phyloP scores from a whole-genome alignment of 768 basidiomycete species.

The Pholiota molesta region DNA sequence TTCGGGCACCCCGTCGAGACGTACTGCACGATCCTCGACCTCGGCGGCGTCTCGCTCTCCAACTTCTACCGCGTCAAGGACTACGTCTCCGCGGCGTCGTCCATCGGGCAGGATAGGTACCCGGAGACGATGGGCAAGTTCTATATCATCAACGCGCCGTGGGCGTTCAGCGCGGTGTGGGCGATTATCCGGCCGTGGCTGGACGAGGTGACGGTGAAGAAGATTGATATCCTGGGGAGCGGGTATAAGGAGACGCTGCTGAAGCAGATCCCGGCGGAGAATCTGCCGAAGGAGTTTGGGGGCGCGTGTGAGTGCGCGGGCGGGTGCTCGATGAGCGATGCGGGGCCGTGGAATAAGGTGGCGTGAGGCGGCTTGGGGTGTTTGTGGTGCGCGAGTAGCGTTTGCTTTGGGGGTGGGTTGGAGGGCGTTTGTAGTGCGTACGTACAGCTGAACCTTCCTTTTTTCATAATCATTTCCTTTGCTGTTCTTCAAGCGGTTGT shows the following conservation, averaged over 20 bases:
- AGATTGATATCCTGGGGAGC: constrained; percentile 88
- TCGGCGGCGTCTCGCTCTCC: constrained; percentile 66
- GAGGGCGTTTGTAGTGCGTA: background rate
- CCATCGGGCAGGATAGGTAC: constrained; percentile 89
- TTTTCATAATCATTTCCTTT: too few relatives aligned
- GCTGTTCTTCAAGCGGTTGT: background rate
- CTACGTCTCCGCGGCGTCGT: constrained; percentile 76
- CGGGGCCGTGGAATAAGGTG: constrained; percentile 81
- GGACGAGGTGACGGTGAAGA: constrained; percentile 92
- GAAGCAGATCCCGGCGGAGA: constrained; percentile 81
- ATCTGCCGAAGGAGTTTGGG: constrained; percentile 85
- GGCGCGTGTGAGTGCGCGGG: constrained; percentile 77
- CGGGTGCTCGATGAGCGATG: constrained; percentile 88
- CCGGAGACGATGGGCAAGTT: constrained; percentile 97
- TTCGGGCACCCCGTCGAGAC: constrained; percentile 93
- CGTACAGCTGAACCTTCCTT: too few relatives aligned
- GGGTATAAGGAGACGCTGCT: constrained; percentile 76
- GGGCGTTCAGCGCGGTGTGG: constrained; percentile 91
- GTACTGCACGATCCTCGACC: constrained; percentile 96
- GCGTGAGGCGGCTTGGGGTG: background rate
- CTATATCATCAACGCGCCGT: constrained; percentile 98
- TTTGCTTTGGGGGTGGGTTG: background rate
- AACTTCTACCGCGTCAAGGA: constrained; percentile 93
- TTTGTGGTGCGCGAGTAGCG: background rate
- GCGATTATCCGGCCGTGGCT: constrained; percentile 88